A percentile compares a stretch with the other conserved stretches of the same genome.
Conservation (phyloP, 306 rosid genomes). For the Dryas alaskensis region DNA sequence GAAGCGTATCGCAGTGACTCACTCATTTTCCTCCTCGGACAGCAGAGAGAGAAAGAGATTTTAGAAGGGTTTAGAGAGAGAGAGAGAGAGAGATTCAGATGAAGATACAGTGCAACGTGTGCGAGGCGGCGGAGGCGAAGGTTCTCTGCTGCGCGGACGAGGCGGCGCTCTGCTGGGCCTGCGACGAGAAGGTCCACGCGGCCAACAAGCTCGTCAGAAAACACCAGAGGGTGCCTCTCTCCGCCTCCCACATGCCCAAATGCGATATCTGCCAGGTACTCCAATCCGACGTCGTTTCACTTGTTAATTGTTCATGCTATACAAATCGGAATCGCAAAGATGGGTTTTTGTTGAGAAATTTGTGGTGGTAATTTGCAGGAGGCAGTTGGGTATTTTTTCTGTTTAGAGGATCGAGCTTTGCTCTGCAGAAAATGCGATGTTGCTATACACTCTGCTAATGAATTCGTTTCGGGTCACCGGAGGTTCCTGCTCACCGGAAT, state of each 20-base stretch:
- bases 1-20: constrained; percentile 15
- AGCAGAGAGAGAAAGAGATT: neutral
- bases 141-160: constrained; percentile 96
- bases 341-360: constrained; percentile 14
- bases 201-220: constrained; percentile 92
- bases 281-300: too few species aligned
- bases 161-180: constrained; percentile 89
- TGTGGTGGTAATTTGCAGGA: constrained; percentile 45
- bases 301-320: too few species aligned
- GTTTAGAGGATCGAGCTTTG: constrained; percentile 86
- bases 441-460: constrained; percentile 59
- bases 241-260: constrained; percentile 71
- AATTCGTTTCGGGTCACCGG: constrained; percentile 52
- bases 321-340: neutral
- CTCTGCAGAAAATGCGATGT: constrained; percentile 83
- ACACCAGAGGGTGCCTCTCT: constrained; percentile 85
- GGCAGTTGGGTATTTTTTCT: constrained; percentile 75
- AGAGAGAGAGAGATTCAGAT: constrained; percentile 26
- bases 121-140: constrained; percentile 83
- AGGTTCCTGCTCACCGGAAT: constrained; percentile 77
- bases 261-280: constrained; percentile 94
- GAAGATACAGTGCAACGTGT: constrained; percentile 98
- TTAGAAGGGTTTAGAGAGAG: constrained; percentile 13
- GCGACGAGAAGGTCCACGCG: constrained; percentile 88
- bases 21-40: neutral